These are phyloP conservation scores for Saccharomyces pastorianus DNA, from an alignment of 1,139 yeast species.

Conservation along the genomic window DNA sequence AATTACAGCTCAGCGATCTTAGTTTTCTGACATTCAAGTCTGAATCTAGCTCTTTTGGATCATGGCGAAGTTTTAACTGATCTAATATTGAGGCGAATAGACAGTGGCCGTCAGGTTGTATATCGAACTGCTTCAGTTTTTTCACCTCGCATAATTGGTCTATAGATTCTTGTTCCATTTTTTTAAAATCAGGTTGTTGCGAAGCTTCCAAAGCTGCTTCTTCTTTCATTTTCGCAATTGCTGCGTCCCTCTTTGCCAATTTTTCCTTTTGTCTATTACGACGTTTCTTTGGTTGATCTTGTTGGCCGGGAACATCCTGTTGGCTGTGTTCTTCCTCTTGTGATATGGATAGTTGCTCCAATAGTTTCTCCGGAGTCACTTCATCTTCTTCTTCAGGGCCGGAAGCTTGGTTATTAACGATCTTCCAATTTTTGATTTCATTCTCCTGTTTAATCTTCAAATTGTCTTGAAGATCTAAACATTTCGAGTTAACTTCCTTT, in stretches of 20 bases:
- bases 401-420: constrained; percentile 5
- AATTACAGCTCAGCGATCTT: constrained; percentile 56
- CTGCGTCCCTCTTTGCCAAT: constrained; percentile 67
- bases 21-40: constrained; percentile 41
- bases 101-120: constrained; percentile 91
- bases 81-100: constrained; percentile 78
- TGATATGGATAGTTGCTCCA: constrained; percentile 46
- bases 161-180: constrained; percentile 65
- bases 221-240: constrained; percentile 49
- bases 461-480: constrained; percentile 51
- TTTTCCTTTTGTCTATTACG: constrained; percentile 82
- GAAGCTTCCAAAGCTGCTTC: constrained; percentile 71
- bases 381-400: constrained; percentile 35
- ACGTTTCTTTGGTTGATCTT: constrained; percentile 34
- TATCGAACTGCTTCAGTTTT: constrained; percentile 50
- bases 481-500: constrained; percentile 47
- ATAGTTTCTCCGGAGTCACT: constrained; percentile 56
- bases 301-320: constrained; percentile 4
- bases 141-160: constrained; percentile 42
- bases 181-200: constrained; percentile 55
- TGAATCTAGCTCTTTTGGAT: not conserved
- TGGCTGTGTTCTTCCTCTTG: constrained; percentile 16
- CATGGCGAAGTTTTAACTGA: constrained; percentile 53
- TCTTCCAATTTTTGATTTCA: constrained; percentile 36
- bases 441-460: constrained; percentile 45